Base-by-base conservation (phyloP, 352 stramenopile genomes). In the Pythium guiyangense region DNA sequence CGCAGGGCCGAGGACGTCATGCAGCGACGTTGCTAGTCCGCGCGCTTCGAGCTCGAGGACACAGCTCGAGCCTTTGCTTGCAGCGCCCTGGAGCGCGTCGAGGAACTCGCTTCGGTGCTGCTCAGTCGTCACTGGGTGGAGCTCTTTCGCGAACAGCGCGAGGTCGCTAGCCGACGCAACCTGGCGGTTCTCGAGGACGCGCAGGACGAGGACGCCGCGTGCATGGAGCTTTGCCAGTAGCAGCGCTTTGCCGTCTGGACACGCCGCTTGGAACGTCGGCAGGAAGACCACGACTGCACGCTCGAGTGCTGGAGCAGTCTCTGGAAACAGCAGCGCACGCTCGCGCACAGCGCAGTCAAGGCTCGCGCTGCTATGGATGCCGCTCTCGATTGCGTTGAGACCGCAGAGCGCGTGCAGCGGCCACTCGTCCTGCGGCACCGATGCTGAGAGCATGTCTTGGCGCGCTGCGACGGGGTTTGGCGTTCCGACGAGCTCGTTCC, bases 381-480 rank as follows among this genome's bases (percentile, higher is more conserved):
- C 88, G 42, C 92, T 94, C 18, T 77, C 72, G 3, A 75, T 58
- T 1, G 69, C 40, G 43, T 80, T 79, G 12, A 86, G 67, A 1
- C 88, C 88, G 39, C 82, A 96, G 1, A 92, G 49, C 12, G 80
- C 88, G 26, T 79, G 79, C 49, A 96, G 66, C 9, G 73, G 74
- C 71, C 74, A 85, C 37, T 85, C 58, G 29, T 81, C 68, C 1
- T 70, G 62, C 18, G 71, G 59, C 0, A 71, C 49, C 1, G 64
- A 77, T 9, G 60, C 57, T 11, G 54, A 64, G 2, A 85, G 58
- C 10, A 69, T 70, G 25, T 80, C 62, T 31, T 84, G 74, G 3
- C 79, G 66, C 1, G 79, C 73, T 2, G 58, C 43, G 0, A 62
- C 55, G 0, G 84, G 75, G 40, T 96, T 70, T 20, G 70, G 77